A percentile compares a stretch with the other conserved stretches of the same genome.
Conservation (phyloP, 305 asterid species). For the Nicotiana rustica region DNA sequence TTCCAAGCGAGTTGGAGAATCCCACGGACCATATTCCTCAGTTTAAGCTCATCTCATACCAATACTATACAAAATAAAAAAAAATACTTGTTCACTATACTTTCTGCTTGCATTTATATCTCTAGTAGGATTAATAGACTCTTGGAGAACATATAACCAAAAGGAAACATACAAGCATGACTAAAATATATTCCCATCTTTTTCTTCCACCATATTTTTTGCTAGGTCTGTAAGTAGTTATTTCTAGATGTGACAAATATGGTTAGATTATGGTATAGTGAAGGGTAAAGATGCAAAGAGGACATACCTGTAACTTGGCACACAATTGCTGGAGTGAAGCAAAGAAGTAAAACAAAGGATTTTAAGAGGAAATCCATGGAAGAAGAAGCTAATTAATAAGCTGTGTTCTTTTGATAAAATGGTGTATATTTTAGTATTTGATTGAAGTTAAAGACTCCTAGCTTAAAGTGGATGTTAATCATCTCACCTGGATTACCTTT, state of each 20-base stretch:
- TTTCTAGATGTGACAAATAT: background rate
- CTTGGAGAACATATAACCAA: background rate
- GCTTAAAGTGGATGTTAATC: slow-evolving; percentile 31
- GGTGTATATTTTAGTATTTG: slow-evolving; percentile 30
- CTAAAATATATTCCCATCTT: no score
- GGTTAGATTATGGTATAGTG: background rate
- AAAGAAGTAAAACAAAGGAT: slow-evolving; percentile 44
- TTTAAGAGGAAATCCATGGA: slow-evolving; percentile 57
- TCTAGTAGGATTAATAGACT: background rate
- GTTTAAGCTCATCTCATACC: background rate
- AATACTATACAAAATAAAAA: background rate
- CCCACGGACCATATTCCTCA: no score
- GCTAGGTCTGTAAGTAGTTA: background rate
- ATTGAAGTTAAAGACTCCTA: slow-evolving; percentile 36
- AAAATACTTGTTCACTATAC: background rate
- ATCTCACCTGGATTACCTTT: slow-evolving; percentile 43
- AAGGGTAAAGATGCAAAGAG: slow-evolving; percentile 25
- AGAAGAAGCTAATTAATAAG: slow-evolving; percentile 38
- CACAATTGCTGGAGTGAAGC: slow-evolving; percentile 56
- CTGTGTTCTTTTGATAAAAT: slow-evolving; percentile 29
- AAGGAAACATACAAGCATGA: background rate
- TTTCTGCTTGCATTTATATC: background rate
- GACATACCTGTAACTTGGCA: slow-evolving; percentile 82
- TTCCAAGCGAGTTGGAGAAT: background rate
- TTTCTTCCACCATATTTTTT: no score